Evolutionary conservation across 176 grass and related monocot genomes (phyloP).

Genomic region (Eleusine coracana): DNA sequence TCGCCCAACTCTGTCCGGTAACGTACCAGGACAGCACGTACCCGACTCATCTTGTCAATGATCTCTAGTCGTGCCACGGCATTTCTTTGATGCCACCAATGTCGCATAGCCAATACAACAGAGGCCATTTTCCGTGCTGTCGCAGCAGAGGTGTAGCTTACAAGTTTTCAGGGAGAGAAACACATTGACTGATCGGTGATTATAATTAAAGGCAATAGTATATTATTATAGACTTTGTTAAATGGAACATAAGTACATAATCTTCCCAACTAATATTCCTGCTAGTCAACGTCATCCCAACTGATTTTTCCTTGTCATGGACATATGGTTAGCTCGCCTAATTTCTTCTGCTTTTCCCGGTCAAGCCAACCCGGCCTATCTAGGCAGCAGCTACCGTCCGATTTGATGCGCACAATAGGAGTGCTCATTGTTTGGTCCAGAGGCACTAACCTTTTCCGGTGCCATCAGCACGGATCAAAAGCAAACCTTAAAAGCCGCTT

Average conservation of each 20-base stretch:
- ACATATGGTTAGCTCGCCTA: conserved; percentile 30
- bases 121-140: no score
- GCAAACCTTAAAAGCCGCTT: not conserved
- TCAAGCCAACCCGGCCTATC: not conserved
- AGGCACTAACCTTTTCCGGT: not conserved
- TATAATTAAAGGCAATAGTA: not conserved
- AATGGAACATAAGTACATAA: not conserved
- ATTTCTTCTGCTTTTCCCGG: not conserved
- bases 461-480: not conserved
- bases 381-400: not conserved
- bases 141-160: not conserved
- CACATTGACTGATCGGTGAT: not conserved
- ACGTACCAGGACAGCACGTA: not conserved
- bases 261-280: not conserved
- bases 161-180: not conserved
- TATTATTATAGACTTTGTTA: not conserved
- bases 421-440: not conserved
- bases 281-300: not conserved
- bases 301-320: not conserved
- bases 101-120: not conserved
- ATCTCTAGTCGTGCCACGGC: not conserved
- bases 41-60: not conserved
- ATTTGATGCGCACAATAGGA: conserved; percentile 16
- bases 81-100: not conserved
- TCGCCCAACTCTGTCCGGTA: not conserved